Evolutionary conservation across 306 rosid genomes (phyloP).

Genomic region (Glycyrrhiza uralensis): DNA sequence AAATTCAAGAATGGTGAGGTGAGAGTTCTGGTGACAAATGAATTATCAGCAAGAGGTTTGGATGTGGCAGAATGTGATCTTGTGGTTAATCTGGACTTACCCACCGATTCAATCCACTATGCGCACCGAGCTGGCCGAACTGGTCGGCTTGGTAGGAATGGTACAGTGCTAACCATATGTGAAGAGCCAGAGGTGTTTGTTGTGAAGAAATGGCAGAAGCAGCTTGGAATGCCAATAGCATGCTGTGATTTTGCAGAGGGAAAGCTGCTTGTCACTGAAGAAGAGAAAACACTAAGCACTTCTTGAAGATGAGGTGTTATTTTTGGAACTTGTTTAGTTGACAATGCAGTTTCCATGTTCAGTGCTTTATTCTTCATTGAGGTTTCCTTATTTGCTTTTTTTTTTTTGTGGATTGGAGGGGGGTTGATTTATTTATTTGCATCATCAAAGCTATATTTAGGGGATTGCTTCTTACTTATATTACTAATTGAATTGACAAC

Average conservation of each 20-base stretch:
- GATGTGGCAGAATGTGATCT: slow-evolving; percentile 97
- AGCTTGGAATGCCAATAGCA: slow-evolving; percentile 61
- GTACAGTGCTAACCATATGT: slow-evolving; percentile 75
- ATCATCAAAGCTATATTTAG: background rate
- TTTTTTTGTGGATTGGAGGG: background rate
- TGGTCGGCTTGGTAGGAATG: slow-evolving; percentile 87
- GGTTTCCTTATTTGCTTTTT: background rate
- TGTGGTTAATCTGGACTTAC: slow-evolving; percentile 85
- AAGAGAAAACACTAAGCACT: slow-evolving; percentile 34
- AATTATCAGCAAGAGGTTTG: slow-evolving; percentile 89
- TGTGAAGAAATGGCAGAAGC: slow-evolving; percentile 82
- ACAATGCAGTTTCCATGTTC: background rate
- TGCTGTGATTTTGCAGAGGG: slow-evolving; percentile 75
- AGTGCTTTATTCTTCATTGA: background rate
- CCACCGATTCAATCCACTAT: slow-evolving; percentile 84
- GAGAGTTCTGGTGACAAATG: slow-evolving; percentile 82
- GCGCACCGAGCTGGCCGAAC: slow-evolving; percentile 96
- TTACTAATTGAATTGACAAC: background rate
- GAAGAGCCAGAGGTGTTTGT: slow-evolving; percentile 89
- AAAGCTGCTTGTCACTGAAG: slow-evolving; percentile 51
- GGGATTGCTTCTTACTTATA: slow-evolving; percentile 1
- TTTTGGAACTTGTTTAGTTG: slow-evolving; percentile 11
- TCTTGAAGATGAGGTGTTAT: slow-evolving; percentile 14
- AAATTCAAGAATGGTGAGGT: slow-evolving; percentile 85
- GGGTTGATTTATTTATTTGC: background rate